phyloP scores from a whole-genome alignment of 75 land plant species.

The Selaginella moellendorffii region DNA sequence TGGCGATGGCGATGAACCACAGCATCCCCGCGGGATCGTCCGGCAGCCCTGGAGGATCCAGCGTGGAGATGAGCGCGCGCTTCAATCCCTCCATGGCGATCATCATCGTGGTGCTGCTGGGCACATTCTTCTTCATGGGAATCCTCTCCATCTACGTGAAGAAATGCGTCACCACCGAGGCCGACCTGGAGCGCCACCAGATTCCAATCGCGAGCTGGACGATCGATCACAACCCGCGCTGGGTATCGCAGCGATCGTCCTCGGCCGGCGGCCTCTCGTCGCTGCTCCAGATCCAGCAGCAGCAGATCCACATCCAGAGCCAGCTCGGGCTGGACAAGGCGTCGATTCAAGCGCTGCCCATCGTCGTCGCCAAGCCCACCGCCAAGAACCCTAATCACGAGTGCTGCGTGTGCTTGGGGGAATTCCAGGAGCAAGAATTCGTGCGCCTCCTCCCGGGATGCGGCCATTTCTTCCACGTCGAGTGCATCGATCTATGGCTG shows the following conservation, averaged over 20 bases:
- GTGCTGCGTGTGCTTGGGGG: constrained; percentile 64
- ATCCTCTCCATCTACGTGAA: background rate
- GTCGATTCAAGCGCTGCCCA: background rate
- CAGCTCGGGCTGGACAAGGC: constrained; percentile 8
- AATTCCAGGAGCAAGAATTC: constrained; percentile 58
- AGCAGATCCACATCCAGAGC: background rate
- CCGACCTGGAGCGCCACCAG: background rate
- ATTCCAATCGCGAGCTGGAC: background rate
- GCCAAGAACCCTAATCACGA: too few species aligned
- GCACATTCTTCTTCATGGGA: constrained; percentile 10
- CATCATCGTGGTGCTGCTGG: constrained; percentile 2
- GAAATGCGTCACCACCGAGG: constrained; percentile 5
- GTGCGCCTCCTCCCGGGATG: constrained; percentile 64
- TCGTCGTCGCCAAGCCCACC: constrained; percentile 32
- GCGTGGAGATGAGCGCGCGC: background rate
- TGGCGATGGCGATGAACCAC: background rate
- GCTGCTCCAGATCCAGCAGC: background rate
- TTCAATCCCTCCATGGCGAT: constrained; percentile 6
- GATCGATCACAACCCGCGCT: background rate
- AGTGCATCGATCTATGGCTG: constrained; percentile 77
- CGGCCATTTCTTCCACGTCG: constrained; percentile 64
- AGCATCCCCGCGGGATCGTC: too few species aligned
- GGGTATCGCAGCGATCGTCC: too few species aligned
- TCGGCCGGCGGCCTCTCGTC: background rate
- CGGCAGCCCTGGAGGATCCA: background rate